These are phyloP conservation scores for Somion occarium DNA, from an alignment of 1,284 basidiomycete genomes.

Conservation along the genomic window DNA sequence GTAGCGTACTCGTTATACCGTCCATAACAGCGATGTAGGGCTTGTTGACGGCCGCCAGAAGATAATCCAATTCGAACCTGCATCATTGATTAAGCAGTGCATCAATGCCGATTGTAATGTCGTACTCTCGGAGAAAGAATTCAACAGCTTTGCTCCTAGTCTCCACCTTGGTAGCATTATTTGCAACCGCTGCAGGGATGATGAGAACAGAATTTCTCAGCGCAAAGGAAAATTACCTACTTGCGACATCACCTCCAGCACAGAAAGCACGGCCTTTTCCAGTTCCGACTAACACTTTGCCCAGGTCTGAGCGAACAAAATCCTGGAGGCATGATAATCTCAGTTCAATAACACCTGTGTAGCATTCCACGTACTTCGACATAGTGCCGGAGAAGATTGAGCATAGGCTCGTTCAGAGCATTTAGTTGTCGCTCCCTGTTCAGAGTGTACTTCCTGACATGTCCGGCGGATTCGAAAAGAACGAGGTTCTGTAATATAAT, in stretches of 20 bases:
- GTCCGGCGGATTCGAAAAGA: conserved; percentile 63
- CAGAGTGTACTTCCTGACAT: conserved; percentile 67
- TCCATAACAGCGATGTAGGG: conserved; percentile 91
- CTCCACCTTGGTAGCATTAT: conserved; percentile 39
- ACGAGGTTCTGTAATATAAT: conserved; percentile 44
- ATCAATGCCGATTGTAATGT: conserved; percentile 9
- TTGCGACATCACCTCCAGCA: conserved; percentile 90
- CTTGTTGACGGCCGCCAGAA: conserved; percentile 75
- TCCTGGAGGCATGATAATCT: conserved; percentile 44
- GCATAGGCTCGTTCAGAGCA: conserved; percentile 83
- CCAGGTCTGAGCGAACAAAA: conserved; percentile 75
- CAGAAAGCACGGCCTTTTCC: conserved; percentile 86
- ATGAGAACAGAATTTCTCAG: conserved; percentile 6
- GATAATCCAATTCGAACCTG: conserved; percentile 88
- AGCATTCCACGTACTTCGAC: conserved; percentile 58
- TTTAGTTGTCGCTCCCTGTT: conserved; percentile 87
- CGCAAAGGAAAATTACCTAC: conserved; percentile 39
- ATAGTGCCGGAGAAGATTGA: conserved; percentile 65
- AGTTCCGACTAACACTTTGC: conserved; percentile 73
- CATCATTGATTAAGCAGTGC: conserved; percentile 4
- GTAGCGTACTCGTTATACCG: conserved; percentile 79
- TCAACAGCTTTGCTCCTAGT: conserved; percentile 63
- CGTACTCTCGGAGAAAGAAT: conserved; percentile 91
- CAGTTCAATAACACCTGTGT: too few relatives aligned
- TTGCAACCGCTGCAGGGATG: conserved; percentile 40